These are phyloP conservation scores for Allomyces javanicus DNA, from an alignment of 192 early-diverging fungal species.

Conservation along the genomic window DNA sequence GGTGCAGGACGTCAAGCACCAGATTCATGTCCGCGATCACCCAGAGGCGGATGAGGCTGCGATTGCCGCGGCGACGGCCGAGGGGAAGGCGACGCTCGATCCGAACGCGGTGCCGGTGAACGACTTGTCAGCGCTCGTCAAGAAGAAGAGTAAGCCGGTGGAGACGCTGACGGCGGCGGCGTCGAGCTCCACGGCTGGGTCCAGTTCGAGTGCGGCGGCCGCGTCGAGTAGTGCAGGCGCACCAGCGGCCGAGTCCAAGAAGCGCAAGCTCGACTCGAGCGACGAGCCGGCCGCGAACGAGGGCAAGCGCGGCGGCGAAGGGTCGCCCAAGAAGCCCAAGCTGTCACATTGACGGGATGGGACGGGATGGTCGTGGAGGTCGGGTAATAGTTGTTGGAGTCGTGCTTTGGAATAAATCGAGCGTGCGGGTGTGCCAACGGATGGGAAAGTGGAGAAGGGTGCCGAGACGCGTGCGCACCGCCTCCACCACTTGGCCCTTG, in stretches of 20 bases:
- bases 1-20: constrained; percentile 4
- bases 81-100: too few relatives aligned
- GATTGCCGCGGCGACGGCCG: not conserved
- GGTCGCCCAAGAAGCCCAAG: too few relatives aligned
- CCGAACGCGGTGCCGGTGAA: constrained; percentile 5
- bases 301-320: too few relatives aligned
- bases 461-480: too few relatives aligned
- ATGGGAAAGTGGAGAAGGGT: too few relatives aligned
- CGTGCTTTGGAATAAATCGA: too few relatives aligned
- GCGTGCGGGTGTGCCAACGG: too few relatives aligned
- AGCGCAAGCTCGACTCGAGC: not conserved
- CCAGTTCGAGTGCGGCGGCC: not conserved
- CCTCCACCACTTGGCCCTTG: too few relatives aligned
- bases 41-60: constrained; percentile 4
- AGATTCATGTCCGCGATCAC: not conserved
- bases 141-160: constrained; percentile 1
- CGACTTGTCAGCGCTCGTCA: constrained; percentile 13
- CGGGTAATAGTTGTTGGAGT: too few relatives aligned
- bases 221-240: not conserved
- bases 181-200: not conserved
- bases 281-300: too few relatives aligned
- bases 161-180: not conserved
- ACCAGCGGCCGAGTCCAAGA: not conserved
- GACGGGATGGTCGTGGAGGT: too few relatives aligned
- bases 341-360: too few relatives aligned